phyloP scores from a whole-genome alignment of 2,329 filamentous ascomycete genomes.

The Albophoma yamanashiensis region DNA sequence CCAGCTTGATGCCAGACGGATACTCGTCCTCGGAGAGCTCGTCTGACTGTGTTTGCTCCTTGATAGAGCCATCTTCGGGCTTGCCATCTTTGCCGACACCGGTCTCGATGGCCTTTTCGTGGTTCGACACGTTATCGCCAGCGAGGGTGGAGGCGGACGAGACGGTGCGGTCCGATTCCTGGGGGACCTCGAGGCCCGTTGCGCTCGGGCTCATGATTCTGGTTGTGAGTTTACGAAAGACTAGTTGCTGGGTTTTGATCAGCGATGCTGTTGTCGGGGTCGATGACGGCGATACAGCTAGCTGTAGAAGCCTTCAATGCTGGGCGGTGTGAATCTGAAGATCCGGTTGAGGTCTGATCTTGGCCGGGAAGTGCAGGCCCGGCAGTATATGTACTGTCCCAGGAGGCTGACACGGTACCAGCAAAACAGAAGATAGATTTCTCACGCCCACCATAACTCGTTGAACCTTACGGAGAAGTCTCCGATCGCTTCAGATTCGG shows the following conservation, averaged over 20 bases:
- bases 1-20: constrained; percentile 25
- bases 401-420: background rate
- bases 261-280: background rate
- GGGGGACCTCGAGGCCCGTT: constrained; percentile 12
- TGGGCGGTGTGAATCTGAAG: background rate
- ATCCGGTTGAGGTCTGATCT: background rate
- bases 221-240: background rate
- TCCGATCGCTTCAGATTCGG: background rate
- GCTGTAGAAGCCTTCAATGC: background rate
- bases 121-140: constrained; percentile 12
- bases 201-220: background rate
- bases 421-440: background rate
- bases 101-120: constrained; percentile 13
- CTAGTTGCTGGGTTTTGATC: background rate
- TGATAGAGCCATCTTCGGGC: constrained; percentile 1
- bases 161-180: constrained; percentile 10
- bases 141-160: constrained; percentile 18
- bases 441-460: background rate
- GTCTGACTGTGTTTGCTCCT: constrained; percentile 1
- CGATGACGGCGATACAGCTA: background rate
- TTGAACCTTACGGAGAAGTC: background rate
- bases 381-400: background rate
- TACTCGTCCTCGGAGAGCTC: constrained; percentile 22
- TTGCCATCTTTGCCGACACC: constrained; percentile 5
- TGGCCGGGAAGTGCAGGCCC: background rate